Evolutionary conservation across 2,329 filamentous ascomycete genomes (phyloP).

Genomic region (Ceratocystis huliohia): DNA sequence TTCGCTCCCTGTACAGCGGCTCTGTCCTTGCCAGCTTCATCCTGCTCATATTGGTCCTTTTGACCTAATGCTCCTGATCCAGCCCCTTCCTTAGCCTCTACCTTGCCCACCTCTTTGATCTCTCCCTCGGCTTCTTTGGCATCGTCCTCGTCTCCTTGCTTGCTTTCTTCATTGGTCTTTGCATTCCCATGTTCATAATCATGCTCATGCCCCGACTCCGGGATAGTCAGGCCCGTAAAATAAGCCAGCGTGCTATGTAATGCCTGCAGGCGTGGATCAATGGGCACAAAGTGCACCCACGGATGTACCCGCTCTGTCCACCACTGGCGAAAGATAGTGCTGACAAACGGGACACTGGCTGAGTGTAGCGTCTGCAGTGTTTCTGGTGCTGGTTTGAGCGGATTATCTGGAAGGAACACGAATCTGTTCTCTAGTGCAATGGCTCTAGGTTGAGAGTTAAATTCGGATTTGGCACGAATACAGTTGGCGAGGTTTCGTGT

Average conservation of each 20-base stretch:
- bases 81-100: slow-evolving; percentile 21
- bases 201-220: slow-evolving; percentile 23
- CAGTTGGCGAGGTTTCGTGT: slow-evolving; percentile 28
- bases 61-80: no score
- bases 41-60: not conserved
- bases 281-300: slow-evolving; percentile 70
- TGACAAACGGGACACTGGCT: slow-evolving; percentile 54
- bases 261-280: slow-evolving; percentile 60
- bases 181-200: slow-evolving; percentile 27
- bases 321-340: slow-evolving; percentile 66
- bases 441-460: slow-evolving; percentile 27
- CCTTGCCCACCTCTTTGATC: slow-evolving; percentile 36
- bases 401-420: slow-evolving; percentile 59
- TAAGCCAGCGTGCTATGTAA: slow-evolving; percentile 64
- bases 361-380: slow-evolving; percentile 45
- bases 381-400: slow-evolving; percentile 54
- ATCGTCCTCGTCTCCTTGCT: not conserved
- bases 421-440: slow-evolving; percentile 41
- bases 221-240: slow-evolving; percentile 45
- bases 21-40: not conserved
- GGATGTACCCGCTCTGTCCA: slow-evolving; percentile 59
- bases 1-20: not conserved
- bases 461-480: slow-evolving; percentile 38
- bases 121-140: slow-evolving; percentile 27
- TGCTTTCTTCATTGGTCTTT: not conserved